These are phyloP conservation scores for Moniliophthora roreri DNA, from an alignment of 1,284 basidiomycete genomes.

Conservation along the genomic window DNA sequence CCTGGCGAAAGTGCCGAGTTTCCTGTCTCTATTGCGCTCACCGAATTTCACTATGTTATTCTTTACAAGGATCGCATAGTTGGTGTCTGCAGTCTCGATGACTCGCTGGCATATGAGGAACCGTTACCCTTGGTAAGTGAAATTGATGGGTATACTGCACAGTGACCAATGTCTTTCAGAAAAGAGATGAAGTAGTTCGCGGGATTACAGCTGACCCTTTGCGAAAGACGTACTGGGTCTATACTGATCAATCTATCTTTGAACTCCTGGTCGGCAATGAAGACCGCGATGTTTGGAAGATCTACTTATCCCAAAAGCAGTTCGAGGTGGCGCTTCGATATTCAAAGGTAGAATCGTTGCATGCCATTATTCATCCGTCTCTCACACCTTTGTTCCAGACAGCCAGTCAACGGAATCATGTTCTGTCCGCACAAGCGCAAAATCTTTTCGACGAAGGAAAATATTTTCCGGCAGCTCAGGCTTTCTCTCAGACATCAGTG, in stretches of 20 bases:
- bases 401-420: constrained; percentile 79
- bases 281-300: constrained; percentile 92
- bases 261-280: constrained; percentile 89
- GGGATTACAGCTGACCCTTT: constrained; percentile 83
- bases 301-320: constrained; percentile 79
- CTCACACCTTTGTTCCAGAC: constrained; percentile 47
- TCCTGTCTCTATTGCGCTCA: constrained; percentile 80
- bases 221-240: constrained; percentile 93
- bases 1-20: constrained; percentile 40
- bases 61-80: constrained; percentile 82
- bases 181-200: constrained; percentile 68
- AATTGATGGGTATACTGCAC: background rate
- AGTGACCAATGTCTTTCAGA: constrained; percentile 40
- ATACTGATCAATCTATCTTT: constrained; percentile 87
- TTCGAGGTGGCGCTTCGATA: constrained; percentile 81
- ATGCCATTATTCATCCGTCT: background rate
- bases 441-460: constrained; percentile 80
- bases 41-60: constrained; percentile 91
- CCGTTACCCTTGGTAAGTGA: constrained; percentile 69
- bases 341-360: constrained; percentile 63
- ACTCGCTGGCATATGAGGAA: constrained; percentile 85
- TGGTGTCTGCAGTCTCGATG: constrained; percentile 81
- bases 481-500: constrained; percentile 86
- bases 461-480: constrained; percentile 91
- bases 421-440: constrained; percentile 85